Evolutionary conservation across 768 basidiomycete genomes (phyloP).

Genomic region (Fomitopsis serialis): DNA sequence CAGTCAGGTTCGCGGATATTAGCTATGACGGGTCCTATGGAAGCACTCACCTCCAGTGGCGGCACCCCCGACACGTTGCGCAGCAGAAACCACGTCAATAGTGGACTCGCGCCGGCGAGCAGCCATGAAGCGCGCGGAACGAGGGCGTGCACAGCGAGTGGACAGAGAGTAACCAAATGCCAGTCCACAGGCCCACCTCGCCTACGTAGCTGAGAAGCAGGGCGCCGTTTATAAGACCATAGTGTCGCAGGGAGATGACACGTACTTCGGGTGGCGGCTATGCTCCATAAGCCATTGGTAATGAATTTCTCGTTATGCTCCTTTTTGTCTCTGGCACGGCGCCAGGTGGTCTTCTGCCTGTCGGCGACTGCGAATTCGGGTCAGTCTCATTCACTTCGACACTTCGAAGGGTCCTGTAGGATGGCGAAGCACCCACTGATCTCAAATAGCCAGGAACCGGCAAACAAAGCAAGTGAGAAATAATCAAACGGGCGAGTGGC

Average conservation of each 20-base stretch:
- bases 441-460: slow-evolving; percentile 54
- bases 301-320: slow-evolving; percentile 71
- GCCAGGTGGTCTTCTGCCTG: slow-evolving; percentile 60
- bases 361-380: slow-evolving; percentile 43
- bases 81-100: slow-evolving; percentile 60
- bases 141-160: slow-evolving; percentile 39
- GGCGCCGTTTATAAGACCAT: neutral
- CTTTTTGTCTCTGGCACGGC: slow-evolving; percentile 50
- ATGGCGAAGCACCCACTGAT: slow-evolving; percentile 22
- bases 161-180: slow-evolving; percentile 56
- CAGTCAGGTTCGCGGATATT: neutral
- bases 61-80: slow-evolving; percentile 68
- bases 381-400: neutral
- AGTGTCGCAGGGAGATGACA: neutral
- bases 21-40: neutral
- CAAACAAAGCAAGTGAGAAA: slow-evolving; percentile 46
- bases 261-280: slow-evolving; percentile 71
- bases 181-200: slow-evolving; percentile 66
- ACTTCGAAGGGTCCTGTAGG: neutral
- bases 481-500: slow-evolving; percentile 51
- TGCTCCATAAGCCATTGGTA: slow-evolving; percentile 58
- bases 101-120: slow-evolving; percentile 49
- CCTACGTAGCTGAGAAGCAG: slow-evolving; percentile 54
- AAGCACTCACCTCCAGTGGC: slow-evolving; percentile 45
- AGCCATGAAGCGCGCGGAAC: slow-evolving; percentile 41